These are phyloP conservation scores for Cruciata laevipes DNA, from an alignment of 257 asterid species.

Conservation along the genomic window DNA sequence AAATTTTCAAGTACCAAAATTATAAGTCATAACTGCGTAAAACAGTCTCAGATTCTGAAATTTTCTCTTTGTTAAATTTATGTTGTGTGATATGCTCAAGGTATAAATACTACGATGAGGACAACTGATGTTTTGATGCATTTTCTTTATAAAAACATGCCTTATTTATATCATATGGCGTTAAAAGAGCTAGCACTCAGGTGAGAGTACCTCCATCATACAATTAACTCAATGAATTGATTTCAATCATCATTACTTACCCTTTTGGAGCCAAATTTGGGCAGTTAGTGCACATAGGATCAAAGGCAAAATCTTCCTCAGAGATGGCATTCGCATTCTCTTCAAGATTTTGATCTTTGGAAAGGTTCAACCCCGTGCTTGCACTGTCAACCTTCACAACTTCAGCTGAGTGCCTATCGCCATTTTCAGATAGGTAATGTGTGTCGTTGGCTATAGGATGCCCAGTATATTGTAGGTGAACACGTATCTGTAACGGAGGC, in stretches of 20 bases:
- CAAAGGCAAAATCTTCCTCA: conserved; percentile 46
- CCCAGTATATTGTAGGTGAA: conserved; percentile 75
- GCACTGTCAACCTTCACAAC: conserved; percentile 53
- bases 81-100: not conserved
- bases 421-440: conserved; percentile 55
- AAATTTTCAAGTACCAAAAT: not conserved
- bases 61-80: not conserved
- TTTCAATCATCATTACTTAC: conserved; percentile 31
- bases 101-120: not conserved
- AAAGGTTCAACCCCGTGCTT: conserved; percentile 33
- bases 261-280: conserved; percentile 88
- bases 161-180: not conserved
- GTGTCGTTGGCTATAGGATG: conserved; percentile 92
- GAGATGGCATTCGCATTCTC: conserved; percentile 27
- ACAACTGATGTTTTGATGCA: not conserved
- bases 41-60: not conserved
- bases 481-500: conserved; percentile 68
- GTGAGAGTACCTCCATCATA: not conserved
- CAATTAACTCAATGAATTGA: not conserved
- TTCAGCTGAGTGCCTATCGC: conserved; percentile 36
- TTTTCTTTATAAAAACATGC: not conserved
- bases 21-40: not conserved
- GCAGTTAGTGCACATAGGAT: conserved; percentile 94
- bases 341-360: conserved; percentile 25
- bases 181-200: no score